Percentiles rank a stretch among this genome's conserved stretches.
phyloP scores from a whole-genome alignment of 106 monocot genomes.

The Hemerocallis citrina region DNA sequence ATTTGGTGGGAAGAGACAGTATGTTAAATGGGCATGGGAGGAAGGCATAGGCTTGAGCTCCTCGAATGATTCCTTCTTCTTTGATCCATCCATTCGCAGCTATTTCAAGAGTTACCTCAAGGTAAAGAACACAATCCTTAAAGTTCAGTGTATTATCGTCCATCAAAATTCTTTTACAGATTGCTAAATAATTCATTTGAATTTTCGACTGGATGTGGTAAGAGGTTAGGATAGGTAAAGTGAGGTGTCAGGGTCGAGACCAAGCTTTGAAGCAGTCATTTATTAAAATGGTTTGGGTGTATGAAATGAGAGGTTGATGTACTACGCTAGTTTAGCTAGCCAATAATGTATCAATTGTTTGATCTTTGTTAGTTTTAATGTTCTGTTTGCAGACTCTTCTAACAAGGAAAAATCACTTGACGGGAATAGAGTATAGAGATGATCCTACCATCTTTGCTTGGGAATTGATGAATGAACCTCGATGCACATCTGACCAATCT shows the following conservation, averaged over 20 bases:
- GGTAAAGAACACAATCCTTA: too few species aligned
- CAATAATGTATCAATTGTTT: not conserved
- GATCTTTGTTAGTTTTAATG: not conserved
- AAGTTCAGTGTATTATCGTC: too few species aligned
- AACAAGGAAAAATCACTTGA: conserved; percentile 86
- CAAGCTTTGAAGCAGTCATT: not conserved
- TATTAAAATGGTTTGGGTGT: not conserved
- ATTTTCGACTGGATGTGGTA: too few species aligned
- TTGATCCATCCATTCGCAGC: conserved; percentile 64
- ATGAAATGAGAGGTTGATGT: not conserved
- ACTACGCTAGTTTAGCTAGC: not conserved
- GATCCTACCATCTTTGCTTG: conserved; percentile 95
- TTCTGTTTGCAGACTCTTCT: conserved; percentile 48
- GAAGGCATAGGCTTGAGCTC: conserved; percentile 64
- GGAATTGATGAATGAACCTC: conserved; percentile 97
- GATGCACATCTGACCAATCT: conserved; percentile 61
- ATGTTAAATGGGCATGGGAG: conserved; percentile 97
- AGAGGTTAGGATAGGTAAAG: too few species aligned
- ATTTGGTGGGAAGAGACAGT: conserved; percentile 86
- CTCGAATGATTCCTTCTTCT: conserved; percentile 93
- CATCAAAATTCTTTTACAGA: too few species aligned
- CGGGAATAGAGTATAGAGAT: conserved; percentile 78
- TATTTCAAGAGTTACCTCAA: conserved; percentile 91
- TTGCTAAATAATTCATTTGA: too few species aligned
- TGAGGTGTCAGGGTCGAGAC: too few species aligned